Evolutionary conservation across 805 yeast genomes (phyloP).

Genomic region (Yarrowia sp.): DNA sequence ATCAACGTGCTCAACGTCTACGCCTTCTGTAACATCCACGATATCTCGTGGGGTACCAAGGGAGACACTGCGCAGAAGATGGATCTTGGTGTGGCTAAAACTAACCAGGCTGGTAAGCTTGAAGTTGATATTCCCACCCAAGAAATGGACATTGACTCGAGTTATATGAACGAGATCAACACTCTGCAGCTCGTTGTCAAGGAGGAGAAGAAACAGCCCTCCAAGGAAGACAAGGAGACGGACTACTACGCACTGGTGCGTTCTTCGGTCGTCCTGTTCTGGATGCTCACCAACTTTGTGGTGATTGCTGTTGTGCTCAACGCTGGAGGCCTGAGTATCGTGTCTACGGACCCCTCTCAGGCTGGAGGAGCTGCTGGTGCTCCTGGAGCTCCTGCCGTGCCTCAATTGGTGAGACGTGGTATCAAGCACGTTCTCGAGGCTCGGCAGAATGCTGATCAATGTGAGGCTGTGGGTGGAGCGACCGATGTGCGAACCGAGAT

Average conservation of each 20-base stretch:
- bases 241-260: constrained; percentile 89
- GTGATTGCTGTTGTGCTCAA: constrained; percentile 80
- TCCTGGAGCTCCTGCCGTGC: constrained; percentile 33
- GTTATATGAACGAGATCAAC: constrained; percentile 64
- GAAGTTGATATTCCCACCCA: constrained; percentile 62
- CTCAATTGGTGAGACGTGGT: constrained; percentile 24
- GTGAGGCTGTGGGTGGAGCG: constrained; percentile 20
- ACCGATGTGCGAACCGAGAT: constrained; percentile 39
- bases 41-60: constrained; percentile 96
- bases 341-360: constrained; percentile 39
- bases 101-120: constrained; percentile 58
- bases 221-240: constrained; percentile 56
- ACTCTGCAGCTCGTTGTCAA: constrained; percentile 45
- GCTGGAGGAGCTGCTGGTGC: constrained; percentile 28
- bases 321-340: constrained; percentile 65
- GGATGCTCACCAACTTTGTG: constrained; percentile 86
- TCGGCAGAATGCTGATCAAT: constrained; percentile 41
- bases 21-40: constrained; percentile 95
- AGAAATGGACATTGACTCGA: constrained; percentile 68
- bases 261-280: constrained; percentile 80
- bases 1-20: constrained; percentile 88
- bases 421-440: constrained; percentile 39
- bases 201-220: constrained; percentile 40
- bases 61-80: constrained; percentile 64
- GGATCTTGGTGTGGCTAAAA: constrained; percentile 82